These are phyloP conservation scores for Aristolochia californica DNA, from an alignment of 164 flowering plant species.

Conservation along the genomic window DNA sequence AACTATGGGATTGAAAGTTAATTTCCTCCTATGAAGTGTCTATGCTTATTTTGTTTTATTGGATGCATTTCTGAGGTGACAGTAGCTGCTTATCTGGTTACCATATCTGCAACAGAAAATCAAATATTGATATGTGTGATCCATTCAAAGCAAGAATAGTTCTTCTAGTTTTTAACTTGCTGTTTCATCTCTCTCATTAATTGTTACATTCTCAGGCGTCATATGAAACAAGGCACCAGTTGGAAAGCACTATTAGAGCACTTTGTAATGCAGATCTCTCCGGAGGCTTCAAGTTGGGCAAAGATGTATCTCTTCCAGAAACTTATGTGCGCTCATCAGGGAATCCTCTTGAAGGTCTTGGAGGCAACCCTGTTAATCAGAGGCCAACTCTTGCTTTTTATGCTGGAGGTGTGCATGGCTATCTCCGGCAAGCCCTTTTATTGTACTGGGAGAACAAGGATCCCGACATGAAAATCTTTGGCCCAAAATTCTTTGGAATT, in stretches of 20 bases:
- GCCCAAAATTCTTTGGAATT: not conserved
- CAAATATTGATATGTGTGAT: too few species aligned
- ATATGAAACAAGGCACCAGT: constrained; percentile 4
- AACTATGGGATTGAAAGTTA: not conserved
- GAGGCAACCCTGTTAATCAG: constrained; percentile 7
- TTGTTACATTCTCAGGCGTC: constrained; percentile 5
- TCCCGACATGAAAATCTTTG: constrained; percentile 4
- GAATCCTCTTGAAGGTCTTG: constrained; percentile 3
- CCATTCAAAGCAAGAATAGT: too few species aligned
- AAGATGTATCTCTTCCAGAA: constrained; percentile 10
- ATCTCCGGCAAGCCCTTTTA: constrained; percentile 2
- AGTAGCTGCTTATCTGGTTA: too few species aligned
- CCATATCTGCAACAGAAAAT: too few species aligned
- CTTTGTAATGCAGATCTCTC: constrained; percentile 9
- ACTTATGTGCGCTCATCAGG: constrained; percentile 1
- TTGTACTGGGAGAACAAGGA: constrained; percentile 7
- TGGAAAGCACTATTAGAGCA: constrained; percentile 4
- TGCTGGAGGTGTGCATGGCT: constrained; percentile 9
- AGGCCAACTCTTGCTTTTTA: constrained; percentile 9
- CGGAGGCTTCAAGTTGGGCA: constrained; percentile 6
- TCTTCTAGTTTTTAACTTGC: too few species aligned
- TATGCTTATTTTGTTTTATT: not conserved
- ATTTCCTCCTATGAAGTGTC: too few species aligned
- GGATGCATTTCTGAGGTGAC: not conserved
- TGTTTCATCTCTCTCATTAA: too few species aligned